A percentile compares a stretch with the other conserved stretches of the same genome.
Evolutionary conservation across 768 basidiomycete species (phyloP).

Genomic region (Leccinellum albellum): DNA sequence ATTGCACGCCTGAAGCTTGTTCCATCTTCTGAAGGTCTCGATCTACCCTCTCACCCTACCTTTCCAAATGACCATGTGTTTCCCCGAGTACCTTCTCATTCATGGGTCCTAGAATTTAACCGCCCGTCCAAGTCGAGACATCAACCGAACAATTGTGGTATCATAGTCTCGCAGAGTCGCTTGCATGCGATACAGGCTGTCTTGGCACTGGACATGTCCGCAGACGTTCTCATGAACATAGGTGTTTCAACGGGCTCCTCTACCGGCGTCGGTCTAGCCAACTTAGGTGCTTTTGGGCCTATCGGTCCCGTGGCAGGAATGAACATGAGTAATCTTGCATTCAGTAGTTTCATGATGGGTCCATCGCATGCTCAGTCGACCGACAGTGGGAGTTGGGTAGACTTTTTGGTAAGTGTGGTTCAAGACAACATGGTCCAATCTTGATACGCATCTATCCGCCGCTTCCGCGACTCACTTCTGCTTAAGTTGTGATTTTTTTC

Average conservation of each 20-base stretch:
- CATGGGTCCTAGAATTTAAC: slow-evolving; percentile 76
- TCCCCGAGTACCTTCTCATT: slow-evolving; percentile 25
- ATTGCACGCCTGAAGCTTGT: slow-evolving; percentile 51
- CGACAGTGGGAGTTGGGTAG: slow-evolving; percentile 27
- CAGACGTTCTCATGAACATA: slow-evolving; percentile 27
- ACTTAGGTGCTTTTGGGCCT: slow-evolving; percentile 23
- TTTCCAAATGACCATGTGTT: slow-evolving; percentile 25
- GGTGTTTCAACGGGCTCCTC: slow-evolving; percentile 11
- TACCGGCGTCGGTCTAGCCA: slow-evolving; percentile 16
- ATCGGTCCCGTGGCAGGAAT: slow-evolving; percentile 18
- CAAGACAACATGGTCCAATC: neutral
- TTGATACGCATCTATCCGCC: neutral
- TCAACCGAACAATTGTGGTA: slow-evolving; percentile 45
- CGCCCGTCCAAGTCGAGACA: slow-evolving; percentile 23
- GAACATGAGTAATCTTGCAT: slow-evolving; percentile 25
- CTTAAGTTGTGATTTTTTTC: neutral
- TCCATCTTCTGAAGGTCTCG: slow-evolving; percentile 21
- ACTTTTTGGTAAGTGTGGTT: slow-evolving; percentile 27
- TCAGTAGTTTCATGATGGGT: slow-evolving; percentile 20
- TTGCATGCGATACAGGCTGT: slow-evolving; percentile 73
- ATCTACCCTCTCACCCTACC: slow-evolving; percentile 7
- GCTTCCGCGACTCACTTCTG: neutral
- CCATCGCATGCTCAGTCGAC: slow-evolving; percentile 20
- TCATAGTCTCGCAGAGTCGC: slow-evolving; percentile 70
- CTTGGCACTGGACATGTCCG: slow-evolving; percentile 34